These are phyloP conservation scores for Beta macrorhiza DNA, from an alignment of 179 eudicot genomes.

Conservation along the genomic window DNA sequence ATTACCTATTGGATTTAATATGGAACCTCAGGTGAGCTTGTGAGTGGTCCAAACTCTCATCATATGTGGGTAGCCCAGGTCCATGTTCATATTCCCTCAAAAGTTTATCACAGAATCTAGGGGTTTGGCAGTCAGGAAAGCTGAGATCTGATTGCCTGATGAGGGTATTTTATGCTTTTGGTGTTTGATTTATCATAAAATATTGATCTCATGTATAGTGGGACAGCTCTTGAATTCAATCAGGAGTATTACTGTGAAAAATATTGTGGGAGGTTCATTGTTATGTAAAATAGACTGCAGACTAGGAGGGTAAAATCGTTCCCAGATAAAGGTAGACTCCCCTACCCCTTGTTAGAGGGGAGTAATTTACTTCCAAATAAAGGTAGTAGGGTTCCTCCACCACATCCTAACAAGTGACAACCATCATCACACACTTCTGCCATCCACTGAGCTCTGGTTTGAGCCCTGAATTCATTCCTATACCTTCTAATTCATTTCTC, in stretches of 20 bases:
- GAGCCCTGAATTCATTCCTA: not conserved
- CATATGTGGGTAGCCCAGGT: too few species aligned
- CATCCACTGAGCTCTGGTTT: not conserved
- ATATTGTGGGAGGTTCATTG: not conserved
- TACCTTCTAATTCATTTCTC: not conserved
- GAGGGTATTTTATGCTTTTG: not conserved
- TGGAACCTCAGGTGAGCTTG: too few species aligned
- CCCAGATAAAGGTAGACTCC: not conserved
- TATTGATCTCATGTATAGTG: too few species aligned
- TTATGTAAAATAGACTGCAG: not conserved
- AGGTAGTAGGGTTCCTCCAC: not conserved
- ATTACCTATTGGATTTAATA: too few species aligned
- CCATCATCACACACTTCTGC: not conserved
- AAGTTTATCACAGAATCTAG: not conserved
- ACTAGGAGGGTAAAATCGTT: not conserved
- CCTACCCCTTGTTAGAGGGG: not conserved
- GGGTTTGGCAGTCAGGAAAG: not conserved
- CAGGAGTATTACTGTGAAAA: not conserved
- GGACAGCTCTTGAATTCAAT: not conserved
- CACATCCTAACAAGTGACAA: not conserved
- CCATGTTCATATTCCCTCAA: too few species aligned
- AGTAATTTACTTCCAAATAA: not conserved
- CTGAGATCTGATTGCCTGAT: not conserved
- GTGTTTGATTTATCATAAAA: not conserved
- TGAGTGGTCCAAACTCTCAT: too few species aligned